Evolutionary conservation across 2,329 filamentous ascomycete genomes (phyloP).

Genomic region (Microsporum canis): DNA sequence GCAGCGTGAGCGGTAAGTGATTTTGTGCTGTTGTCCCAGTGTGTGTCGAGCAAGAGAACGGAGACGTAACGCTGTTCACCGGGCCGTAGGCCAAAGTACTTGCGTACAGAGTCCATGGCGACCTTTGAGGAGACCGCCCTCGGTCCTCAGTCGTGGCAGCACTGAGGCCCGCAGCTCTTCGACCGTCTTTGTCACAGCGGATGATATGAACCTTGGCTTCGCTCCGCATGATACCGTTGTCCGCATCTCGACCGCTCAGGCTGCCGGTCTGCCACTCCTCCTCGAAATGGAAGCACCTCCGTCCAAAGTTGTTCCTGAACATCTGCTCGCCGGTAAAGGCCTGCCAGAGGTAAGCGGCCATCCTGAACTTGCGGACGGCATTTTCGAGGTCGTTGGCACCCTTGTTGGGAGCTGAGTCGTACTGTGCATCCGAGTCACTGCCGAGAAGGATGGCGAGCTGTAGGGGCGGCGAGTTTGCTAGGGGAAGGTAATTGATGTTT

Average conservation of each 20-base stretch:
- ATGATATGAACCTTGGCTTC: conserved; percentile 86
- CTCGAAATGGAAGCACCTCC: conserved; percentile 79
- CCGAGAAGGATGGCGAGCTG: conserved; percentile 81
- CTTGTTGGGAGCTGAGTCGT: conserved; percentile 66
- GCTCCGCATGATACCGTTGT: conserved; percentile 64
- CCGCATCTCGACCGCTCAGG: conserved; percentile 61
- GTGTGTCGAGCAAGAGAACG: conserved; percentile 72
- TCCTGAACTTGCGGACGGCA: conserved; percentile 81
- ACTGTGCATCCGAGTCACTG: conserved; percentile 77
- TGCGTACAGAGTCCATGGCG: conserved; percentile 63
- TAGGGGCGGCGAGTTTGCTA: conserved; percentile 66
- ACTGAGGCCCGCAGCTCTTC: conserved; percentile 70
- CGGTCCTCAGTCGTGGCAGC: conserved; percentile 48
- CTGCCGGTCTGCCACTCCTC: conserved; percentile 89
- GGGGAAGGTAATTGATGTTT: conserved; percentile 74
- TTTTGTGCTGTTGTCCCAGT: conserved; percentile 66
- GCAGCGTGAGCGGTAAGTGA: conserved; percentile 72
- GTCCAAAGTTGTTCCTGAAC: conserved; percentile 75
- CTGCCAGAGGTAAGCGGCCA: conserved; percentile 94
- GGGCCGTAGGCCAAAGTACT: conserved; percentile 60
- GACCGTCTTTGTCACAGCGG: conserved; percentile 69
- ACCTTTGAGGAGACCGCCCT: conserved; percentile 64
- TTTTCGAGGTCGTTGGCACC: conserved; percentile 74
- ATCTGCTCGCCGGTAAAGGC: conserved; percentile 96
- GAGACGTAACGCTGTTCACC: conserved; percentile 85